Base-by-base conservation (phyloP, 371 early-diverging fungal genomes). In the Mortierella sp. region DNA sequence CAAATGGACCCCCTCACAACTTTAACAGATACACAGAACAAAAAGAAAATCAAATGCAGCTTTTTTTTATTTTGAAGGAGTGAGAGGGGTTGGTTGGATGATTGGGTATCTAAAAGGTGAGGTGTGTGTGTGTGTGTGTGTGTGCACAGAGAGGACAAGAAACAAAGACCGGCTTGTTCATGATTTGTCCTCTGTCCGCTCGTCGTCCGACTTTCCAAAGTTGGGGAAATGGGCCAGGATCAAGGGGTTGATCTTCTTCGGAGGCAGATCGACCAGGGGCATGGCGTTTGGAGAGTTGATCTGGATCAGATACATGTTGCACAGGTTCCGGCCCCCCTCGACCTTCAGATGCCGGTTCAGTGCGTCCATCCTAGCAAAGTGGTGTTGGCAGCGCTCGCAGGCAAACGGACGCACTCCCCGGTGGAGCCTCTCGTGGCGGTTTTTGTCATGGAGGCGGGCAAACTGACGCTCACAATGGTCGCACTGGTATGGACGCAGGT, bases 281-380 rank as follows among this genome's bases (percentile, higher is more conserved):
- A 78, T 74, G 44, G 83, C 79, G 8, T 53, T 75, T 2, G 75
- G 72, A 0, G 79, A 79, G 24, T 73, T 73, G 67, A 47, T 78
- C 66, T 78, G 73, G 43, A 78, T 78, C 31, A 83, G 53, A 43
- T 68, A 72, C 79, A 68, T 67, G 69, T 83, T 83, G 64, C 83
- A 83, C 19, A 79, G 45, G 73, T 83, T 83, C 19, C 79, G 78
- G 0, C 83, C 83, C 3, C 83, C 83, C 29, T 83, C 83, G 13
- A 83, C 79, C 26, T 83, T 83, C 29, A 89, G 73, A 70, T 93
- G 93, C 2, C 93, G 83, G 63, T 90, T 88, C 24, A 95, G 77
- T 37, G 95, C 95, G 75, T 96, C 96, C 77, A 89, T 91, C 39
- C 96, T 85, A 3, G 95, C 92, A 87, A 96, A 96, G 0, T 89